Base-by-base conservation (phyloP, 257 asterid genomes). In the Anisodus tanguticus region DNA sequence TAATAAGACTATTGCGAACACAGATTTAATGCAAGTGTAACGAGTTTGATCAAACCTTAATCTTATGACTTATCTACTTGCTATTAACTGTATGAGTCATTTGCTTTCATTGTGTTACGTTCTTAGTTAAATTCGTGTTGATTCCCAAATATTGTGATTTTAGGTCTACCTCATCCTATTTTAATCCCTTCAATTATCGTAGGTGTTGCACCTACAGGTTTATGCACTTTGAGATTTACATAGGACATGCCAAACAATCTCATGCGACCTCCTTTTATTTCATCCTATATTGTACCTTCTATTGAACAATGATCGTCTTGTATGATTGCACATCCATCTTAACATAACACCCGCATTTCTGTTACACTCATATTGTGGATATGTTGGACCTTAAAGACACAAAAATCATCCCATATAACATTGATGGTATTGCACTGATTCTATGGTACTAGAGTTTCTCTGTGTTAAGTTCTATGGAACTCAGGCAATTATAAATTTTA, bases 241-340 rank as follows among this genome's bases (percentile, higher is more conserved):
- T 39, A 39, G 78, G n/a, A 43, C 55, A 70, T 70, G 55, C 9
- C 35, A 70, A 43, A 6, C 79, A 17, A 70, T 70, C 35, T 41
- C 35, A 19, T 72, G 15, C n/a, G 8, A 72, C 80, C 22, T 70
- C 15, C 41, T 47, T 31, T 47, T 45, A 10, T 47, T 72, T 72
- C 57, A 72, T 45, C 59, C 58, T 47, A 45, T 47, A 37, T 19
- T 72, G 58, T 39, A 72, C 41, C 45, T 72, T 72, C 59, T 22
- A 10, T 47, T 31, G 35, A 31, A 31, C 2, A 31, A 31, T 31
- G 35, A 31, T 31, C 35, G 35, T 31, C 35, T 71, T 71, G 58
- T 71, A 71, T 45, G 79, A 45, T 12, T 11, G 3, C 80, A 72
- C 39, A 72, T 72, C 80, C 13, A 72, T 47, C 59, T 47, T 72